phyloP scores from a whole-genome alignment of 306 rosid species.

The Lathyrus sativus region DNA sequence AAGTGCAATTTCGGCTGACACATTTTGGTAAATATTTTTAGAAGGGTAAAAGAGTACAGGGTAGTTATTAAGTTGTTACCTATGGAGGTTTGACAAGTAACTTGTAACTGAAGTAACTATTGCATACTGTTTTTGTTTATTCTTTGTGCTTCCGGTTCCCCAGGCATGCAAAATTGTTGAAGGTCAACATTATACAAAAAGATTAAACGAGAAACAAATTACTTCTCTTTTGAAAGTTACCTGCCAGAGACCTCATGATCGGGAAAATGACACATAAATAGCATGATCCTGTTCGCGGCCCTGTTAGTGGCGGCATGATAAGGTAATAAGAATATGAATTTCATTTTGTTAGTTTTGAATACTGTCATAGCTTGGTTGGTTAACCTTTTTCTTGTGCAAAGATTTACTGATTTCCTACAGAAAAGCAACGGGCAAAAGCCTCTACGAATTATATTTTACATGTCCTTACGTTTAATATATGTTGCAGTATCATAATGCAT shows the following conservation, averaged over 20 bases:
- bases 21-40: no score
- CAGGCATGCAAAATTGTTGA: slow-evolving; percentile 99
- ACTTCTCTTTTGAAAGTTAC: slow-evolving; percentile 90
- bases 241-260: slow-evolving; percentile 95
- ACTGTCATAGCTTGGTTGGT: slow-evolving; percentile 13
- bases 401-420: slow-evolving; percentile 83
- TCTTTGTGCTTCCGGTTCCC: slow-evolving; percentile 33
- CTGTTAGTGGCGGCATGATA: slow-evolving; percentile 87
- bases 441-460: slow-evolving; percentile 83
- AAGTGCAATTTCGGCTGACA: no score
- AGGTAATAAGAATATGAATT: slow-evolving; percentile 45
- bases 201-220: slow-evolving; percentile 93
- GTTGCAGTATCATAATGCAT: slow-evolving; percentile 35
- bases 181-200: slow-evolving; percentile 86
- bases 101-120: slow-evolving; percentile 14
- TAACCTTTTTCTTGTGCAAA: slow-evolving; percentile 43
- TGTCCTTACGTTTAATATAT: slow-evolving; percentile 45
- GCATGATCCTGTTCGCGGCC: slow-evolving; percentile 86
- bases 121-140: slow-evolving; percentile 5
- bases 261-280: slow-evolving; percentile 93
- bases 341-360: background rate
- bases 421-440: slow-evolving; percentile 57
- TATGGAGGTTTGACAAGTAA: slow-evolving; percentile 72
- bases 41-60: no score
- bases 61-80: no score